phyloP scores from a whole-genome alignment of 495 filamentous ascomycete genomes.

The Xylaria venustula region DNA sequence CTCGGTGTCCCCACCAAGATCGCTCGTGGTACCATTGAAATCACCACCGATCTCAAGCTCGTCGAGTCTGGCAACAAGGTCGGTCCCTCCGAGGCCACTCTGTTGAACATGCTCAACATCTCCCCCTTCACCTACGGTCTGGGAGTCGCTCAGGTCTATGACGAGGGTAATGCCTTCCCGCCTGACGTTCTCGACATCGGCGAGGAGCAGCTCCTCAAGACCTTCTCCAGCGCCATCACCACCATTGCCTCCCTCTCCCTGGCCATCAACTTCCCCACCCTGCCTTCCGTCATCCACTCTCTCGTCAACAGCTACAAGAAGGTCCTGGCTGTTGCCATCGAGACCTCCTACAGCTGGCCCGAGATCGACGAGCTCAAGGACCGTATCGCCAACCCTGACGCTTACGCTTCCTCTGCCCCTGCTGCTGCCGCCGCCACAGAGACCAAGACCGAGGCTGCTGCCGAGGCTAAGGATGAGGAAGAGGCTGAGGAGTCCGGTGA shows the following conservation, averaged over 20 bases:
- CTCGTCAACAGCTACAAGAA: constrained; percentile 98
- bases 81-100: constrained; percentile 95
- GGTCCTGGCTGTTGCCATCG: constrained; percentile 82
- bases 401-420: constrained; percentile 80
- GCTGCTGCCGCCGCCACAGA: constrained; percentile 50
- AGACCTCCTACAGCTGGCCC: constrained; percentile 91
- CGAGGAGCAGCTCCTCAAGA: constrained; percentile 84
- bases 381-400: constrained; percentile 96
- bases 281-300: constrained; percentile 95
- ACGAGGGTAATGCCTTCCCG: constrained; percentile 87
- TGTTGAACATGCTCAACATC: constrained; percentile 99
- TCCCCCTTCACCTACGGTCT: constrained; percentile 99
- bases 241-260: constrained; percentile 90
- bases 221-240: constrained; percentile 76
- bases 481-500: constrained; percentile 58
- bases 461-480: constrained; percentile 52
- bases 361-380: constrained; percentile 98
- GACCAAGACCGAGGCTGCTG: constrained; percentile 47
- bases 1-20: constrained; percentile 99
- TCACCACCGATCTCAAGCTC: constrained; percentile 96
- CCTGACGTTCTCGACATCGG: constrained; percentile 85
- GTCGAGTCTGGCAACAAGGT: constrained; percentile 91
- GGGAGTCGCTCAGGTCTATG: constrained; percentile 92
- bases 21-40: constrained; percentile 99
- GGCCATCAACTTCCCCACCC: constrained; percentile 88